Conservation (phyloP, 352 stramenopile species). For the Pilasporangium apinafurcum region DNA sequence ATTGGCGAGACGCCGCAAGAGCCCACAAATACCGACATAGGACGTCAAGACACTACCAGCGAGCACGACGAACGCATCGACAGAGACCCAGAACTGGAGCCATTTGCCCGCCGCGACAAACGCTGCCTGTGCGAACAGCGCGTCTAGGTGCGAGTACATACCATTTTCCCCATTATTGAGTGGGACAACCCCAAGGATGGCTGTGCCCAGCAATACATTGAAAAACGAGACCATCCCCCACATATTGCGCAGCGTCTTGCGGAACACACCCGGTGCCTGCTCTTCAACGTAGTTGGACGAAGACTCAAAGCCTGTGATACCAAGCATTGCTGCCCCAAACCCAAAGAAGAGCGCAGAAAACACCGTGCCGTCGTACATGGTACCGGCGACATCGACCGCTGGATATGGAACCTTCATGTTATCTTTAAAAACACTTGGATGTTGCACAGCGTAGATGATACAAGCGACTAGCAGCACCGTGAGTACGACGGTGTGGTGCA, state of each 20-base stretch:
- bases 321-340: constrained; percentile 72
- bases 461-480: constrained; percentile 37
- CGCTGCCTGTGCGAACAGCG: constrained; percentile 64
- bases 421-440: constrained; percentile 46
- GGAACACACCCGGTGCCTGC: constrained; percentile 23
- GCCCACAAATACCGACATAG: constrained; percentile 70
- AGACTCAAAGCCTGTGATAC: constrained; percentile 86
- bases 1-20: constrained; percentile 61
- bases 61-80: constrained; percentile 87
- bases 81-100: constrained; percentile 43
- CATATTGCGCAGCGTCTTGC: constrained; percentile 11
- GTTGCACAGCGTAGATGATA: constrained; percentile 43
- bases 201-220: constrained; percentile 69
- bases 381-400: constrained; percentile 44
- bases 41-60: constrained; percentile 75
- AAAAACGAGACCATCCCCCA: constrained; percentile 78
- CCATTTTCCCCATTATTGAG: constrained; percentile 40
- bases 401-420: constrained; percentile 59
- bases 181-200: constrained; percentile 68
- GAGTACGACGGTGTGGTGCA: constrained; percentile 66
- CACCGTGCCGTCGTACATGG: constrained; percentile 27
- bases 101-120: constrained; percentile 24
- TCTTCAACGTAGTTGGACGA: constrained; percentile 86
- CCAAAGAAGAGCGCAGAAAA: constrained; percentile 65
- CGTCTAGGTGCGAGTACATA: constrained; percentile 53